Conservation (phyloP, 768 basidiomycete genomes). For the Termitomyces eurrhizus region DNA sequence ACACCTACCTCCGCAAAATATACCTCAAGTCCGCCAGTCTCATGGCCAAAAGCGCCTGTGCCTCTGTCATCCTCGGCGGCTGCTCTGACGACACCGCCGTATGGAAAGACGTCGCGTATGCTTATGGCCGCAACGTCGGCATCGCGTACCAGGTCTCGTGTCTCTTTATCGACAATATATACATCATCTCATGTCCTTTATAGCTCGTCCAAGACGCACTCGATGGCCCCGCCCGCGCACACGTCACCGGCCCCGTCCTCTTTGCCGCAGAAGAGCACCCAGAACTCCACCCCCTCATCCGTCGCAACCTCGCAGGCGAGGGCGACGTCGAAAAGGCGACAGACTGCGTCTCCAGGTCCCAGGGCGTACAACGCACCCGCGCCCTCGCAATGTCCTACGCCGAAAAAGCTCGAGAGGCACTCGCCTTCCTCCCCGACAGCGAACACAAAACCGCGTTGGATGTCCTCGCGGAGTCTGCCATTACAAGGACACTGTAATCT, state of each 20-base stretch:
- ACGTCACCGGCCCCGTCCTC: slow-evolving; percentile 76
- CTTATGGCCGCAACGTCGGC: slow-evolving; percentile 85
- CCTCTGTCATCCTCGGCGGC: slow-evolving; percentile 86
- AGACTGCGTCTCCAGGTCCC: slow-evolving; percentile 61
- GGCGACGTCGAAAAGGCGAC: slow-evolving; percentile 73
- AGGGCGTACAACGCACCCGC: slow-evolving; percentile 75
- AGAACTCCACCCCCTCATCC: slow-evolving; percentile 71
- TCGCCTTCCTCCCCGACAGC: slow-evolving; percentile 73
- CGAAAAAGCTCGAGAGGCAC: slow-evolving; percentile 66
- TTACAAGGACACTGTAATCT: slow-evolving; percentile 58
- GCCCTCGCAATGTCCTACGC: slow-evolving; percentile 75
- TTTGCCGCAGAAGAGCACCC: slow-evolving; percentile 87
- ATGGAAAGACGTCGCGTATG: slow-evolving; percentile 88
- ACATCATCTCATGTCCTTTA: neutral
- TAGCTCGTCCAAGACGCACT: slow-evolving; percentile 86
- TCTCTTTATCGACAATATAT: no score
- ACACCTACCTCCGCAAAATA: slow-evolving; percentile 56
- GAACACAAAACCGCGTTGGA: slow-evolving; percentile 77
- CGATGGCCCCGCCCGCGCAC: slow-evolving; percentile 24
- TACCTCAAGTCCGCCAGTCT: slow-evolving; percentile 91
- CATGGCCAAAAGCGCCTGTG: slow-evolving; percentile 84
- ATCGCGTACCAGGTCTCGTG: slow-evolving; percentile 53
- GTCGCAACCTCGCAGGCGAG: slow-evolving; percentile 66
- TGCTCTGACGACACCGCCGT: slow-evolving; percentile 61
- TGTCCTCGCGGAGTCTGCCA: slow-evolving; percentile 62